These are phyloP conservation scores for Septoria petroselini DNA, from an alignment of 2,329 filamentous ascomycete species.

Conservation along the genomic window DNA sequence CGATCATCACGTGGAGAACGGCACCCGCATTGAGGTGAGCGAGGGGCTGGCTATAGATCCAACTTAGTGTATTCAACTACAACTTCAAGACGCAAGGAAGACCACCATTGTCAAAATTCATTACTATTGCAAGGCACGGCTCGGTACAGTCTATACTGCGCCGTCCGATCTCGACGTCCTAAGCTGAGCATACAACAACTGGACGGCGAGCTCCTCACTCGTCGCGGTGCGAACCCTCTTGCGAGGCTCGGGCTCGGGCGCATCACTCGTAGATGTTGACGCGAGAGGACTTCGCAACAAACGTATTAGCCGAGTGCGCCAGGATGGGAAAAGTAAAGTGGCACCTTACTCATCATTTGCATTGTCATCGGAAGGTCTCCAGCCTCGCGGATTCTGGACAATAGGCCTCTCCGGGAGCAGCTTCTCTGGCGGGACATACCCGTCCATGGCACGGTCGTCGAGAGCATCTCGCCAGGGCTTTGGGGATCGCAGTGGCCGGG, in stretches of 20 bases:
- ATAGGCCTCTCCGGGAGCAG: not conserved
- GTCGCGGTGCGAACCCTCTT: conserved; percentile 1
- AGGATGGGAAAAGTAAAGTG: not conserved
- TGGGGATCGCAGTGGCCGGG: conserved; percentile 1
- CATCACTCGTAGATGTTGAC: not conserved
- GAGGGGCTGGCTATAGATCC: no score
- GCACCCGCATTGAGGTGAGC: no score
- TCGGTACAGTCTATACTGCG: not conserved
- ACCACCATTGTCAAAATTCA: no score
- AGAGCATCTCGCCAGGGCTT: conserved; percentile 1
- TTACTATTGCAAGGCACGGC: no score
- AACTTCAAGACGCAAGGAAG: no score
- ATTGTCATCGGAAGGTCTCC: not conserved
- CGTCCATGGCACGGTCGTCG: not conserved
- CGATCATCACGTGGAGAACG: no score
- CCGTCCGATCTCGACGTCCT: not conserved
- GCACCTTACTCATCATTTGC: conserved; percentile 7
- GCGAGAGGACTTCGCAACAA: not conserved
- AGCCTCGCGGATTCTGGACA: conserved; percentile 4
- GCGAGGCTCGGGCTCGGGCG: not conserved
- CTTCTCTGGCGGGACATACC: not conserved
- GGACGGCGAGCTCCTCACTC: conserved; percentile 3
- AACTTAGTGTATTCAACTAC: no score
- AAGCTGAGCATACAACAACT: conserved; percentile 1
- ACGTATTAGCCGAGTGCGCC: not conserved